These are phyloP conservation scores for Perkinsela sp. DNA, from an alignment of 208 protist species.

Conservation along the genomic window DNA sequence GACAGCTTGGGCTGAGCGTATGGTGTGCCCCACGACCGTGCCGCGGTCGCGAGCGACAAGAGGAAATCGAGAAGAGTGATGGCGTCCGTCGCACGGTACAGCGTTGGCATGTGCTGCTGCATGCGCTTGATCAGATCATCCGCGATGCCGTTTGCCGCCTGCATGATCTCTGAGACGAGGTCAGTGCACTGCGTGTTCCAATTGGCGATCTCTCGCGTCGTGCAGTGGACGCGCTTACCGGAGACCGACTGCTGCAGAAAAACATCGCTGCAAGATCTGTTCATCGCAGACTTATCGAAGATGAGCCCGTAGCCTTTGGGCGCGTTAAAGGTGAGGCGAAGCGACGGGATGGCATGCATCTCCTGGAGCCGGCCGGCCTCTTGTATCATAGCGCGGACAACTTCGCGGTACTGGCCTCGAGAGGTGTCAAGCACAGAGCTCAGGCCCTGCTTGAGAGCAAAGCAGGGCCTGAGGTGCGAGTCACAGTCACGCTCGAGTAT, in stretches of 20 bases:
- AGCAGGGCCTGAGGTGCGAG: conserved; percentile 22
- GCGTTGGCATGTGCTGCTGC: background rate
- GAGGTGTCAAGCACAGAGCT: conserved; percentile 23
- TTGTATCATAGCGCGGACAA: conserved; percentile 17
- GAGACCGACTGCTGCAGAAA: background rate
- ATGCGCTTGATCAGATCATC: background rate
- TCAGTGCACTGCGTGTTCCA: background rate
- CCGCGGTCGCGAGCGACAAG: background rate
- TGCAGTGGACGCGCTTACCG: background rate
- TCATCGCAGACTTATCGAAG: conserved; percentile 10
- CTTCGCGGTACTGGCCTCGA: conserved; percentile 18
- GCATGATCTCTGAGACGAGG: background rate
- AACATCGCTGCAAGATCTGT: background rate
- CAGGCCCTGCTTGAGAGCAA: conserved; percentile 17
- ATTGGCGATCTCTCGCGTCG: background rate
- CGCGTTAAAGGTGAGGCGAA: conserved; percentile 20
- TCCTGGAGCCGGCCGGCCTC: conserved; percentile 14
- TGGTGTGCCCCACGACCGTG: background rate
- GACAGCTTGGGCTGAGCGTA: background rate
- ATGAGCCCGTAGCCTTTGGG: conserved; percentile 24
- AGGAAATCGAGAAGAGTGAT: background rate
- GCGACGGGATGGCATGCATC: conserved; percentile 12
- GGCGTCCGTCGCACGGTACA: background rate
- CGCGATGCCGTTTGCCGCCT: background rate
- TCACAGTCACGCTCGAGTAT: background rate